Percentiles rank a stretch among this genome's conserved stretches.
Evolutionary conservation across 1,139 yeast species (phyloP).

Genomic region (Diutina sp.): DNA sequence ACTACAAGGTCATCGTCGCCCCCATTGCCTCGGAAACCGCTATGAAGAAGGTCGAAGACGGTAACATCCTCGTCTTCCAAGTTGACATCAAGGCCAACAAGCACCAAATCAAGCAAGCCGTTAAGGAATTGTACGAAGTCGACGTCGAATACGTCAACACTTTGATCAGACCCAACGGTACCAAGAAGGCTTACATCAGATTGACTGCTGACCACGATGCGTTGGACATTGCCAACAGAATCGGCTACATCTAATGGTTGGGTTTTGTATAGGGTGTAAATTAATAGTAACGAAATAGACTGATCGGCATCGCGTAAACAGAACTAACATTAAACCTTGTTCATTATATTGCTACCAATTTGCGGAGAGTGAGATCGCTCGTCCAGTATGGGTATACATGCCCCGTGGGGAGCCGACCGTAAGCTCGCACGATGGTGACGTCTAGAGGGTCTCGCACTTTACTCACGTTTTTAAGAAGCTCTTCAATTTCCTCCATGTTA

Average conservation of each 20-base stretch:
- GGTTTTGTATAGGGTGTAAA: constrained; percentile 6
- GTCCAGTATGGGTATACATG: not conserved
- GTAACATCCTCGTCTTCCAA: constrained; percentile 98
- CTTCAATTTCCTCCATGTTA: not conserved
- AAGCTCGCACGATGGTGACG: not conserved
- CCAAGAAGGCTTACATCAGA: constrained; percentile 99
- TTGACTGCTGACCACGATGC: constrained; percentile 99
- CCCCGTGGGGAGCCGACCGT: not conserved
- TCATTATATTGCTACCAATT: not conserved
- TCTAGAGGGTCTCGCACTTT: not conserved
- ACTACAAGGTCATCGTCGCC: constrained; percentile 86
- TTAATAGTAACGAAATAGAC: constrained; percentile 6
- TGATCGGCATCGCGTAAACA: not conserved
- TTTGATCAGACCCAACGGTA: constrained; percentile 96
- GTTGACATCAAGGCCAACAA: constrained; percentile 96
- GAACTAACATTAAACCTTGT: not conserved
- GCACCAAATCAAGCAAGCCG: constrained; percentile 96
- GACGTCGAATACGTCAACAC: constrained; percentile 93
- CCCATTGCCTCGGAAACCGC: constrained; percentile 99
- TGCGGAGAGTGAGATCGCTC: not conserved
- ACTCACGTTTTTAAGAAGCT: not conserved
- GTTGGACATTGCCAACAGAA: constrained; percentile 99
- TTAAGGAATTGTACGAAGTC: constrained; percentile 95
- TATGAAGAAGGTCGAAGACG: constrained; percentile 98
- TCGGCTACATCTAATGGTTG: constrained; percentile 76